Evolutionary conservation across 306 rosid genomes (phyloP).

Genomic region (Gillenia trifoliata): DNA sequence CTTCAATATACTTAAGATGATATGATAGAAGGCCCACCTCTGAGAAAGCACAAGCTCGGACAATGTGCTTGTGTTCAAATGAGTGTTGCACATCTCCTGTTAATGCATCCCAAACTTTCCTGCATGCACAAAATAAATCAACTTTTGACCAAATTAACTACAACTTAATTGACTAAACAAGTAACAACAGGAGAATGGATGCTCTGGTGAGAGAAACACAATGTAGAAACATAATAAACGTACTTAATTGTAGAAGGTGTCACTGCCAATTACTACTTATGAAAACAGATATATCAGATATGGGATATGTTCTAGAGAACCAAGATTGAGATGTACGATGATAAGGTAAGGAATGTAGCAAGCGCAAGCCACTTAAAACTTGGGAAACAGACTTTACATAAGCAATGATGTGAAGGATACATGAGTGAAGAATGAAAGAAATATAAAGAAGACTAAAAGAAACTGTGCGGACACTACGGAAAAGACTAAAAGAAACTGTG

Average conservation of each 20-base stretch:
- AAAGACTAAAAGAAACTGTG: background rate
- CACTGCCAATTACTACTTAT: background rate
- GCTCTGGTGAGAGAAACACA: background rate
- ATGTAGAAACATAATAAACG: background rate
- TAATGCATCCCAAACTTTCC: slow-evolving; percentile 98
- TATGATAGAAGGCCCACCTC: slow-evolving; percentile 47
- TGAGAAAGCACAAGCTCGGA: slow-evolving; percentile 89
- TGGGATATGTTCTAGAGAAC: background rate
- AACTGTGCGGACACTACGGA: background rate
- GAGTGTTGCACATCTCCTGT: slow-evolving; percentile 88
- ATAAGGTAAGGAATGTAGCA: background rate
- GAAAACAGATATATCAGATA: background rate
- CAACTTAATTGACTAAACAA: background rate
- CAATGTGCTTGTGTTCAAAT: slow-evolving; percentile 98
- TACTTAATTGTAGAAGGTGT: background rate
- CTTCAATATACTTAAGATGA: background rate
- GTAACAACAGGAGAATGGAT: background rate
- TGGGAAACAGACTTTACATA: background rate
- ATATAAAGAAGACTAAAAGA: background rate
- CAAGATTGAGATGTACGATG: background rate
- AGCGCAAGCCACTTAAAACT: background rate
- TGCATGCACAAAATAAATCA: slow-evolving; percentile 34
- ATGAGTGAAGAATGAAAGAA: background rate
- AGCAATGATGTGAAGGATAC: background rate
- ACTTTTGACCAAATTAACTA: background rate